Evolutionary conservation across 805 yeast species (phyloP).

Genomic region (Starmerella geochares): DNA sequence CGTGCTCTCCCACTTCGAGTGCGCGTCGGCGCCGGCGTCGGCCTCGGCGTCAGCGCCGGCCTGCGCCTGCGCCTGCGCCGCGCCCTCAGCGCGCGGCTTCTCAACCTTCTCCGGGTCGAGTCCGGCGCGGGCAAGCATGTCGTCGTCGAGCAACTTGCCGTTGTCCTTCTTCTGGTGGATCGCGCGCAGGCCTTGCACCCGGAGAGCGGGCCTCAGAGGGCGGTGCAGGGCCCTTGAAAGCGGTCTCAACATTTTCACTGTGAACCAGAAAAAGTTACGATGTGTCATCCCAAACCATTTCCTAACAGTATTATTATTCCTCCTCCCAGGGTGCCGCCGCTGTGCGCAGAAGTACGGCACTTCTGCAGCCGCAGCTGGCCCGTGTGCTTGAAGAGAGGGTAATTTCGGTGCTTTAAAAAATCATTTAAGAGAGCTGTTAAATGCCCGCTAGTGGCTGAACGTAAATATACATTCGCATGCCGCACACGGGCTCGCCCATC

Average conservation of each 20-base stretch:
- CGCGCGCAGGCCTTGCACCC: slow-evolving; percentile 3
- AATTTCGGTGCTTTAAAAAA: too few relatives aligned
- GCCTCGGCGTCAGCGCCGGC: slow-evolving; percentile 6
- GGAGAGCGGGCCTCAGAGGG: slow-evolving; percentile 3
- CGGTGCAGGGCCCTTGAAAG: slow-evolving; percentile 5
- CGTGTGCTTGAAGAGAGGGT: too few relatives aligned
- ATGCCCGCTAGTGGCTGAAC: too few relatives aligned
- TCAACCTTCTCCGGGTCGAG: slow-evolving; percentile 44
- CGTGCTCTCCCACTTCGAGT: slow-evolving; percentile 46
- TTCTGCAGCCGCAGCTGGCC: too few relatives aligned
- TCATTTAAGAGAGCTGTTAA: too few relatives aligned
- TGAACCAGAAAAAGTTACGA: neutral
- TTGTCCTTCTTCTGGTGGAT: slow-evolving; percentile 9
- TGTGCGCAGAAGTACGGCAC: neutral
- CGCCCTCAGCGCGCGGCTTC: slow-evolving; percentile 14
- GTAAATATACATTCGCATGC: too few relatives aligned
- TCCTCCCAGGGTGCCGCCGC: neutral
- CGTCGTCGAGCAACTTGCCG: slow-evolving; percentile 55
- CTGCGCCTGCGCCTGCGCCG: slow-evolving; percentile 11
- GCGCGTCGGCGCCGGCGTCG: slow-evolving; percentile 17
- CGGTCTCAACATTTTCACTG: slow-evolving; percentile 9
- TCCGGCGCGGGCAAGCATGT: slow-evolving; percentile 73
- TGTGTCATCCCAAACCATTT: neutral
- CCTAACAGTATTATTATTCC: too few relatives aligned
- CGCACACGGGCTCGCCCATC: too few relatives aligned